A percentile compares a stretch with the other conserved stretches of the same genome.
Conservation (phyloP, 305 asterid genomes). For the Solanum hybrid region DNA sequence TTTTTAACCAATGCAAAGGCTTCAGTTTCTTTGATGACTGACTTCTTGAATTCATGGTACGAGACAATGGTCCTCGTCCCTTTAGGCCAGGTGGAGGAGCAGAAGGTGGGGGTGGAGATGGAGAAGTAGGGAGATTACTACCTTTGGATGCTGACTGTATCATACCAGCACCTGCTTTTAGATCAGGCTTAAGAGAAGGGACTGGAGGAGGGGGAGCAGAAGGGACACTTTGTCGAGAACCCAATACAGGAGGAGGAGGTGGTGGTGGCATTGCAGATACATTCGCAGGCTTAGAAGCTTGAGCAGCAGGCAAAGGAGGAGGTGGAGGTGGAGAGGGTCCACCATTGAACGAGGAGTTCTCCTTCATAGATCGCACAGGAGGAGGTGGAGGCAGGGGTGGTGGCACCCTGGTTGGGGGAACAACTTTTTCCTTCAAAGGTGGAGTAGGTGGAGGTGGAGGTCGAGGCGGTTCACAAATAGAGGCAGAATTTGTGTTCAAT, state of each 20-base stretch:
- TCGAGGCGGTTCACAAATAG: conserved; percentile 2
- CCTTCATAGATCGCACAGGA: conserved; percentile 19
- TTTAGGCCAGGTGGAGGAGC: conserved; percentile 48
- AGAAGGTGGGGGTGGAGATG: conserved; percentile 84
- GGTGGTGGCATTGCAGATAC: conserved; percentile 17
- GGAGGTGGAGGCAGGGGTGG: conserved; percentile 34
- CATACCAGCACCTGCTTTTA: conserved; percentile 17
- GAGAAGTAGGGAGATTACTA: conserved; percentile 48
- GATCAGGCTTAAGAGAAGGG: conserved; percentile 22
- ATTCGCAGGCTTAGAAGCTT: conserved; percentile 5
- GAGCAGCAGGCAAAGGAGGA: conserved; percentile 28
- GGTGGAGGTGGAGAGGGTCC: conserved; percentile 29
- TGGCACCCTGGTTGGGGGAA: conserved; percentile 4
- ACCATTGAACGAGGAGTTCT: conserved; percentile 23
- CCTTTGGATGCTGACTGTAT: conserved; percentile 15
- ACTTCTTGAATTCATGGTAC: conserved; percentile 41
- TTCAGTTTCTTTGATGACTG: conserved; percentile 68
- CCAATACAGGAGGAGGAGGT: conserved; percentile 20
- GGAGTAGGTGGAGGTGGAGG: conserved; percentile 21
- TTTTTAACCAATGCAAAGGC: conserved; percentile 87
- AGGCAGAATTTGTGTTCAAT: conserved; percentile 12
- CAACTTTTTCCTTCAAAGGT: conserved; percentile 17
- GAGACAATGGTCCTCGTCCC: conserved; percentile 57
- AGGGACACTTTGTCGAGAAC: conserved; percentile 23
- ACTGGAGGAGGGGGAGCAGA: conserved; percentile 66